Evolutionary conservation across 208 protist genomes (phyloP), one percentile per base, ranked within the genome.

Genomic region (Trypanosoma melophagium): DNA sequence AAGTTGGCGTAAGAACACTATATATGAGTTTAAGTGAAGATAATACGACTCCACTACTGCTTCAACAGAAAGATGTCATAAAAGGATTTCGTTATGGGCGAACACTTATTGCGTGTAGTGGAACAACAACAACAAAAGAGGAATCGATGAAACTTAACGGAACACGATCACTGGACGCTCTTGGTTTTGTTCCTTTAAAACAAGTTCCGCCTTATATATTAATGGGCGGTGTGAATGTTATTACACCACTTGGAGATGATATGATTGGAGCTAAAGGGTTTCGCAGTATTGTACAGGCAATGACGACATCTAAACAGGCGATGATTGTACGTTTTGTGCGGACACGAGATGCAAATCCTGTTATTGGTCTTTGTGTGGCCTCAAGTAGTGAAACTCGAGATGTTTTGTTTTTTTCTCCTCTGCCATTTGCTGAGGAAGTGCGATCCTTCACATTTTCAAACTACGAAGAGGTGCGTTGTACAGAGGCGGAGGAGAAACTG

Each of bases 341-440:
- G n/a, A 73, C 60, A 28, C 47, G 50, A 7, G 70, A 87, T 42
- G 77, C 77, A 0, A 50, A 81, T 0, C 90, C 90, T 9, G 54
- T 71, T 3, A 53, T 98, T 24, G 83, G 79, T 16, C 68, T 81
- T 24, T 84, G 89, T 25, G 81, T 86, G 12, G 89, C 89, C 16
- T 67, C 68, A 10, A 44, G 24, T 2, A 58, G 47, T 17, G 60
- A 67, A 8, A 14, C 47, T 14, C 50, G 41, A 52, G 68, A 90
- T 41, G 81, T 82, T 41, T 68, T 98, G 10, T 87, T 92, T 57
- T 69, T 94, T 35, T 78, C 79, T 14, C 55, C 63, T 10, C 69
- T 97, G 13, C 96, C 96, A 8, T 98, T 93, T 50, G 57, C 83
- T 7, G 92, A 97, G 50, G 94, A 97, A 60, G 58, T 89, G 13